Conservation (phyloP, 768 basidiomycete genomes). For the Tricholoma saponaceum region DNA sequence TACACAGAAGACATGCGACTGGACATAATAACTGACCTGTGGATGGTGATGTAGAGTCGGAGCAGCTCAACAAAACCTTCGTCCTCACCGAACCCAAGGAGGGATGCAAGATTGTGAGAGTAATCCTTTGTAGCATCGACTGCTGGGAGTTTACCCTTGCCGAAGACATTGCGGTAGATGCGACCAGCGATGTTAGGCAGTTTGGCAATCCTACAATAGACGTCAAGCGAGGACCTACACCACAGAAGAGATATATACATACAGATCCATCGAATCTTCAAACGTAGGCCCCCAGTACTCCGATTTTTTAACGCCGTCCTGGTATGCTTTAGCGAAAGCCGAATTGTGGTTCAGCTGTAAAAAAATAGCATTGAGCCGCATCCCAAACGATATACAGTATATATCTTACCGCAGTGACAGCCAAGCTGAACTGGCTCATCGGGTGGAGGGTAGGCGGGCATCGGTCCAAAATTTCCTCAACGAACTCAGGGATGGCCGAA, state of each 20-base stretch:
- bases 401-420: conserved; percentile 78
- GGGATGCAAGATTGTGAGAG: conserved; percentile 81
- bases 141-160: conserved; percentile 80
- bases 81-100: conserved; percentile 91
- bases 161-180: conserved; percentile 86
- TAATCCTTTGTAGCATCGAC: conserved; percentile 86
- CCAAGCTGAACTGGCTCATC: conserved; percentile 97
- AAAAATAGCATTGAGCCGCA: conserved; percentile 5
- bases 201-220: conserved; percentile 77
- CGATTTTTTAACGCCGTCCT: conserved; percentile 86
- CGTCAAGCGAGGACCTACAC: conserved; percentile 1
- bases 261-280: conserved; percentile 89
- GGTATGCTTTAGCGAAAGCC: conserved; percentile 93
- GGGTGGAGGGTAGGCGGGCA: conserved; percentile 93
- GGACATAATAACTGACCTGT: conserved; percentile 49
- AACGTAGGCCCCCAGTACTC: conserved; percentile 97
- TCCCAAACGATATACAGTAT: background rate
- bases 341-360: conserved; percentile 88
- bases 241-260: conserved; percentile 12
- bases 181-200: conserved; percentile 95
- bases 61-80: conserved; percentile 89
- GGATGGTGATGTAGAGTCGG: conserved; percentile 95
- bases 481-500: conserved; percentile 85
- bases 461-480: conserved; percentile 95
- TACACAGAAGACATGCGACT: background rate